phyloP scores from a whole-genome alignment of 2,329 filamentous ascomycete genomes.

The Huntiella abstrusa region DNA sequence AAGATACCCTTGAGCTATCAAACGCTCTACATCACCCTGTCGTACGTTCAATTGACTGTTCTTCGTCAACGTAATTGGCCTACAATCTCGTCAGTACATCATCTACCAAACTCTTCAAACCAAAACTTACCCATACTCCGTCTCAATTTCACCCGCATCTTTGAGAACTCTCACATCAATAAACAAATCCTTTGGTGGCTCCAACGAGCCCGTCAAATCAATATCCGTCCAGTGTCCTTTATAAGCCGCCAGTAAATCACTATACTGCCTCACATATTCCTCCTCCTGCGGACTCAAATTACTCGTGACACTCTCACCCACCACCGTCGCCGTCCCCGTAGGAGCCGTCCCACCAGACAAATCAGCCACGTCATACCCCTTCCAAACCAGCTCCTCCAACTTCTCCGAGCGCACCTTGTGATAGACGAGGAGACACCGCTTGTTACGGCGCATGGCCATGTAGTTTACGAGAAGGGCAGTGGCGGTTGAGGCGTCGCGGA shows the following conservation, averaged over 20 bases:
- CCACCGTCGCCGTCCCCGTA: conserved; percentile 12
- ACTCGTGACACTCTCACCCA: conserved; percentile 24
- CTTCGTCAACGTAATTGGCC: conserved; percentile 86
- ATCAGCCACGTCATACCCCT: conserved; percentile 66
- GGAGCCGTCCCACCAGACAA: conserved; percentile 35
- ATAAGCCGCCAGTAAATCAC: conserved; percentile 81
- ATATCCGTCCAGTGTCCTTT: conserved; percentile 98
- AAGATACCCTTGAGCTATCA: conserved; percentile 88
- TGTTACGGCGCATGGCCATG: conserved; percentile 86
- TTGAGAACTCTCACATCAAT: conserved; percentile 92
- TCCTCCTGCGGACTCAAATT: conserved; percentile 90
- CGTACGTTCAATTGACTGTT: conserved; percentile 97
- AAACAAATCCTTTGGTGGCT: conserved; percentile 87
- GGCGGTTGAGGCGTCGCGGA: conserved; percentile 62
- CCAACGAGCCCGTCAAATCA: conserved; percentile 80
- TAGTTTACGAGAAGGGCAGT: conserved; percentile 86
- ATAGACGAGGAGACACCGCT: conserved; percentile 86
- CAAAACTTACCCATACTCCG: conserved; percentile 73
- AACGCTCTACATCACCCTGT: conserved; percentile 81
- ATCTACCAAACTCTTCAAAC: background rate
- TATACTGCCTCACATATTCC: conserved; percentile 84
- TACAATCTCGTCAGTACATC: conserved; percentile 20
- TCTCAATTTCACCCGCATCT: conserved; percentile 96
- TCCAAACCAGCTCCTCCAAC: conserved; percentile 86
- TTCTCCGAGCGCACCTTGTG: conserved; percentile 81